Percentiles rank a stretch among this genome's conserved stretches.
phyloP scores from a whole-genome alignment of 768 basidiomycete genomes.

The Zangia roseola region DNA sequence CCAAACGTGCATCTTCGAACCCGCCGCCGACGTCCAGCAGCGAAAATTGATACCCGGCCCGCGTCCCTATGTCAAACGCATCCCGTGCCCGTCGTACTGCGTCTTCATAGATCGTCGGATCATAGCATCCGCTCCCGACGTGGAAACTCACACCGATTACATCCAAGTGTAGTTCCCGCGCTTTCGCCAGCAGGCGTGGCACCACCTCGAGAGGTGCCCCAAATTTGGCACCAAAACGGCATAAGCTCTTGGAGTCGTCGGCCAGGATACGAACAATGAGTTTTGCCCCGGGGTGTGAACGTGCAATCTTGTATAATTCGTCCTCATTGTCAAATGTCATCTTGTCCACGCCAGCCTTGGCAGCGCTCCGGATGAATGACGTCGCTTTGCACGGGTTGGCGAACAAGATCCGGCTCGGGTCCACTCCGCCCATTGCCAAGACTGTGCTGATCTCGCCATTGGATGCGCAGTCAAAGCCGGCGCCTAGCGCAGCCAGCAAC shows the following conservation, averaged over 20 bases:
- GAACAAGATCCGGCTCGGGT: conserved; percentile 85
- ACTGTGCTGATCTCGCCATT: conserved; percentile 88
- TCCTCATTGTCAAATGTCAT: conserved; percentile 99
- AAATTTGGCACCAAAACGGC: conserved; percentile 92
- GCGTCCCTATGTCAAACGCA: conserved; percentile 85
- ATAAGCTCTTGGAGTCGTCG: conserved; percentile 95
- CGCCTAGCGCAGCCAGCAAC: conserved; percentile 83
- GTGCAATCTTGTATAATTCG: conserved; percentile 91
- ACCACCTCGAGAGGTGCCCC: conserved; percentile 87
- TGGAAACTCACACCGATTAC: conserved; percentile 98
- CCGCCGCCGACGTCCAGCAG: conserved; percentile 95
- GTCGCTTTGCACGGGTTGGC: conserved; percentile 98
- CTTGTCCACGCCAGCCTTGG: conserved; percentile 73
- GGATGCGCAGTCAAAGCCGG: conserved; percentile 97
- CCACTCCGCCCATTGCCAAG: conserved; percentile 68
- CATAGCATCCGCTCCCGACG: conserved; percentile 96
- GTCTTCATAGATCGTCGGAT: conserved; percentile 85
- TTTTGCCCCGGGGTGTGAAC: conserved; percentile 75
- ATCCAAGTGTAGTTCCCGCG: conserved; percentile 73
- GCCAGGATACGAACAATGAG: conserved; percentile 93
- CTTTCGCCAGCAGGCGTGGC: conserved; percentile 74
- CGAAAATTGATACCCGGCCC: conserved; percentile 77
- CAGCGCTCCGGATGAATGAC: conserved; percentile 88
- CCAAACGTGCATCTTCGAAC: conserved; percentile 88
- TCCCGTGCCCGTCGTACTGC: conserved; percentile 79